Conservation (phyloP, 257 asterid genomes). For the Nicotiana otophora region DNA sequence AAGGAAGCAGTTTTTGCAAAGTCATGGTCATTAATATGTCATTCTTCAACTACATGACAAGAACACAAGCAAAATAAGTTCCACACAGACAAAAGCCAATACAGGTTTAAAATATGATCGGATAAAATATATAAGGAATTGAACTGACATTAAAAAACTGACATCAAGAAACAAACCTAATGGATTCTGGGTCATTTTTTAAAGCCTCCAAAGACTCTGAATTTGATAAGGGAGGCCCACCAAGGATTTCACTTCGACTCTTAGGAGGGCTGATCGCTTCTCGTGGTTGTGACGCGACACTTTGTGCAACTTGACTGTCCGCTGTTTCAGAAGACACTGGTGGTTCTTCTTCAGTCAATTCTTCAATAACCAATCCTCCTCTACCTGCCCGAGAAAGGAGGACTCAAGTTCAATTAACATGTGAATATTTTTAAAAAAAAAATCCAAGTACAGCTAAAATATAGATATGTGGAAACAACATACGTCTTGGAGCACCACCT, state of each 20-base stretch:
- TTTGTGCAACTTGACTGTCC: slow-evolving; percentile 27
- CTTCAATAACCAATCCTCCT: slow-evolving; percentile 74
- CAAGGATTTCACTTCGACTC: slow-evolving; percentile 27
- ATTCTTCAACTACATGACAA: neutral
- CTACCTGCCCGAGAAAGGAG: slow-evolving; percentile 20
- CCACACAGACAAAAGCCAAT: neutral
- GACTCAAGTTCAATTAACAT: neutral
- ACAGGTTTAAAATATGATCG: neutral
- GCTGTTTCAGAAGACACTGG: slow-evolving; percentile 35
- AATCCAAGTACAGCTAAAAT: neutral
- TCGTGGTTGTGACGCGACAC: slow-evolving; percentile 26
- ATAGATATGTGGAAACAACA: slow-evolving; percentile 3
- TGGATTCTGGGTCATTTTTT: slow-evolving; percentile 73
- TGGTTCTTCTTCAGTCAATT: slow-evolving; percentile 65
- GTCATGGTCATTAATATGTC: neutral
- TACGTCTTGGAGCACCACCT: slow-evolving; percentile 68
- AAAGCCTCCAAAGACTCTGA: slow-evolving; percentile 53
- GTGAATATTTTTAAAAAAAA: neutral
- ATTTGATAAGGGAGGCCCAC: slow-evolving; percentile 35
- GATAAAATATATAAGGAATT: neutral
- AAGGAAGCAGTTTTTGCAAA: neutral
- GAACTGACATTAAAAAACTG: neutral
- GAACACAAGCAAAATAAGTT: neutral
- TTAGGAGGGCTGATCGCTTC: slow-evolving; percentile 30
- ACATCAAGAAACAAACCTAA: slow-evolving; percentile 49